phyloP scores from a whole-genome alignment of 1,139 yeast genomes.

The Blastobotrys ciferrii region DNA sequence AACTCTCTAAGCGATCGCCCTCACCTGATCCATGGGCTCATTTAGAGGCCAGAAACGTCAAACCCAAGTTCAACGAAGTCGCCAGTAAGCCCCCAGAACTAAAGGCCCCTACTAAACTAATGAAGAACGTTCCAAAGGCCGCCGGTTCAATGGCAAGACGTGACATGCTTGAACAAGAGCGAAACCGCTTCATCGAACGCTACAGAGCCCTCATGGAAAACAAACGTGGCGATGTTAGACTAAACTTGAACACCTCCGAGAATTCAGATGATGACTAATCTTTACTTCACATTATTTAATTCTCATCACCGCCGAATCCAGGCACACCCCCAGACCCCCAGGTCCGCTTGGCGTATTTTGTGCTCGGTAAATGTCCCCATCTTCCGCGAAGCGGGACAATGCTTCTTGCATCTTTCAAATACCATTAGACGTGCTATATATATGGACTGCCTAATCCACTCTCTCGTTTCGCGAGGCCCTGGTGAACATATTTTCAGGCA shows the following conservation, averaged over 20 bases:
- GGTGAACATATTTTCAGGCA: no score
- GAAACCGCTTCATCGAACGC: conserved; percentile 37
- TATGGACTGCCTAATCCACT: no score
- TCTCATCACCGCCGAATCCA: no score
- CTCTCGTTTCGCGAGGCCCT: no score
- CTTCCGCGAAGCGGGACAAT: no score
- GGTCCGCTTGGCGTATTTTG: no score
- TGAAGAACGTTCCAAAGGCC: conserved; percentile 40
- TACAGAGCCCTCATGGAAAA: conserved; percentile 30
- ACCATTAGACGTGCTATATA: no score
- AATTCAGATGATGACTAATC: not conserved
- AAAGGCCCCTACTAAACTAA: conserved; percentile 32
- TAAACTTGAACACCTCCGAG: not conserved
- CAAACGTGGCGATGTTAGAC: conserved; percentile 2
- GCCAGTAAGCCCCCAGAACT: conserved; percentile 43
- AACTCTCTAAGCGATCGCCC: conserved; percentile 29
- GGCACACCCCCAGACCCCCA: no score
- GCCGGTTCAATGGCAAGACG: conserved; percentile 43
- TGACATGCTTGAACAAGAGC: conserved; percentile 38
- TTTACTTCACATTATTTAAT: no score
- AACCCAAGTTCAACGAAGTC: conserved; percentile 43
- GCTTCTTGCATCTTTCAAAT: no score
- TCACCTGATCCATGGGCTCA: conserved; percentile 44
- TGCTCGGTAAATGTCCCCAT: no score
- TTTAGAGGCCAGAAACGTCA: conserved; percentile 29